Conservation (phyloP, 192 early-diverging fungal genomes). For the Coemansia sp. region DNA sequence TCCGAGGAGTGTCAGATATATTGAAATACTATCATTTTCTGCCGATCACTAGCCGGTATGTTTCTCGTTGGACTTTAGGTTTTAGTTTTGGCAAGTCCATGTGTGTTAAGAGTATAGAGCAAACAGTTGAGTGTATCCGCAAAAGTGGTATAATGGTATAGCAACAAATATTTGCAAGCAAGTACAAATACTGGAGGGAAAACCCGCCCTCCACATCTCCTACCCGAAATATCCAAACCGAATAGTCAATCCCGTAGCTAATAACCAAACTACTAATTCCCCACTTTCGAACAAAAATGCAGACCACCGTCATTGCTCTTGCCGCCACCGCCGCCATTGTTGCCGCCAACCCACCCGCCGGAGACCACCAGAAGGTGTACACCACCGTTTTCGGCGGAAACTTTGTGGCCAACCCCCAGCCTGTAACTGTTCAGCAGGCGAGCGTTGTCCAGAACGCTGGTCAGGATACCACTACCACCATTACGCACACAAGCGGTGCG, state of each 20-base stretch:
- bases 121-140: no score
- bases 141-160: no score
- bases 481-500: conserved; percentile 40
- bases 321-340: conserved; percentile 26
- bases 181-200: conserved; percentile 1
- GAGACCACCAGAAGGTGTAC: conserved; percentile 41
- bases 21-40: neutral
- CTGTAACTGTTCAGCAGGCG: conserved; percentile 26
- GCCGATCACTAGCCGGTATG: no score
- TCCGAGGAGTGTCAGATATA: neutral
- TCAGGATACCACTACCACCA: conserved; percentile 40
- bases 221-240: neutral
- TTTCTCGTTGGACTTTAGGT: no score
- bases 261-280: neutral
- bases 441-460: conserved; percentile 40
- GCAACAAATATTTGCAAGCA: neutral
- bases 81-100: no score
- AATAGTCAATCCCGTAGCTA: neutral
- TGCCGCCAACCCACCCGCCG: conserved; percentile 20
- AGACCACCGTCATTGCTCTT: conserved; percentile 29
- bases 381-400: conserved; percentile 22
- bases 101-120: no score
- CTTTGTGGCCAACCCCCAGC: conserved; percentile 14
- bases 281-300: conserved; percentile 21
- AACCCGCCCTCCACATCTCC: neutral